These are phyloP conservation scores for Parasarocladium wereldwijsianum DNA, from an alignment of 2,329 filamentous ascomycete genomes.

Conservation along the genomic window DNA sequence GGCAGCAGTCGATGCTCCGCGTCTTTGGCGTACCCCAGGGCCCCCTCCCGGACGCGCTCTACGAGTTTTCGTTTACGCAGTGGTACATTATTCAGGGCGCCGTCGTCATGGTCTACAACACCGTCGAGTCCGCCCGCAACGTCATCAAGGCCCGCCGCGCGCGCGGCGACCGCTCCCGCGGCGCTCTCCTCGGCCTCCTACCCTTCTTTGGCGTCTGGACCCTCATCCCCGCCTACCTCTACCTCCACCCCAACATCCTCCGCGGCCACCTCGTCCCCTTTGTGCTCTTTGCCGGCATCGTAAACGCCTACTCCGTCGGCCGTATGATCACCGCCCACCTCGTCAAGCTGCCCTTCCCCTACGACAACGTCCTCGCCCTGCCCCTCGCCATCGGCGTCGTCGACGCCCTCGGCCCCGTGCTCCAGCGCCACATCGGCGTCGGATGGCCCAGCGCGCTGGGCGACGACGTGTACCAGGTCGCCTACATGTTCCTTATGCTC, in stretches of 20 bases:
- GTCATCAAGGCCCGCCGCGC: constrained; percentile 69
- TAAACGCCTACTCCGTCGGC: constrained; percentile 91
- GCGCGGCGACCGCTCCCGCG: constrained; percentile 55
- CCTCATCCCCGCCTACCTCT: constrained; percentile 64
- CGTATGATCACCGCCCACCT: constrained; percentile 93
- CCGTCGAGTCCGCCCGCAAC: constrained; percentile 62
- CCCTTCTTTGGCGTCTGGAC: constrained; percentile 72
- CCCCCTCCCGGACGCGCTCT: constrained; percentile 55
- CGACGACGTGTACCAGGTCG: constrained; percentile 70
- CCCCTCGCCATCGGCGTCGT: constrained; percentile 66
- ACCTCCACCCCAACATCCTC: constrained; percentile 72
- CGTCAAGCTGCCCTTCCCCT: constrained; percentile 76
- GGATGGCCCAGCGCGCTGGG: constrained; percentile 69
- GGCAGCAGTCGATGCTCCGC: constrained; percentile 69
- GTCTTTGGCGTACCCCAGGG: constrained; percentile 53
- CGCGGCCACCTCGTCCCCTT: constrained; percentile 79
- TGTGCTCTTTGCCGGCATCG: constrained; percentile 69
- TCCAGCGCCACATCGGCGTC: constrained; percentile 43
- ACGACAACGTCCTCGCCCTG: constrained; percentile 70
- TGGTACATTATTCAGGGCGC: constrained; percentile 86
- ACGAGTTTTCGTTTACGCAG: constrained; percentile 73
- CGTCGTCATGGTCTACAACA: constrained; percentile 74
- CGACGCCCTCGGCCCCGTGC: constrained; percentile 61
- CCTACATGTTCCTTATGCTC: constrained; percentile 78
- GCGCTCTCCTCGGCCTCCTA: constrained; percentile 66